Evolutionary conservation across 805 yeast genomes (phyloP), one percentile per base, ranked within the genome.

Genomic region (Metschnikowia drakensbergensis): DNA sequence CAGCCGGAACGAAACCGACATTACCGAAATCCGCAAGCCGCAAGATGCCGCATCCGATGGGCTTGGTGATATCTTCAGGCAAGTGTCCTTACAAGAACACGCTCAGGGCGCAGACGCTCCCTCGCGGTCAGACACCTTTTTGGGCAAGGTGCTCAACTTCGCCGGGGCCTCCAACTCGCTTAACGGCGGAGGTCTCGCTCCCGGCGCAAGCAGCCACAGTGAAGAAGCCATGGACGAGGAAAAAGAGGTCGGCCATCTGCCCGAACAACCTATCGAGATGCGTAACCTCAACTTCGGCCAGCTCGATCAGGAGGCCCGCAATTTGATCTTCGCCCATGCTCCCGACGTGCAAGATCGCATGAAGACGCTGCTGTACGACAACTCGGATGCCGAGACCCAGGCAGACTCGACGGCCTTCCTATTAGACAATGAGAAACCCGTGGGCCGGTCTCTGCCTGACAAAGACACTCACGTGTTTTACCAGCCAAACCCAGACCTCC

Each of bases 291-390:
- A 74, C 41, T 69, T 73, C 34, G 74, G 67, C 3, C 64, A 68
- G 30, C 63, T 77, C 30, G 71, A 72, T 27, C 68, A 72, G 33
- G 84, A 82, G 52, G 88, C 88, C 1, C 71, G 72, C 45, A 75
- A 75, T 29, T 68, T 83, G 49, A 76, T 83, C 5, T 67, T 72
- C 25, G 71, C 74, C 5, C 86, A 82, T 60, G 69, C 72, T 37
- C 67, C 72, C 6, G 62, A 62, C 48, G 41, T 50, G 2, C 46
- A 49, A 13, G 48, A 45, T 11, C 45, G 26, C 13, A 26, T 26
- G 10, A 42, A 42, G 31, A 13, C 30, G 7, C 37, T 13, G 31
- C 22, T 33, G 37, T 42, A 42, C 22, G 45, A 42, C 5, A 41
- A 31, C 11, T 42, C 52, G 10, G 49, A 47, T 31, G 46, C 29